Base-by-base conservation (phyloP, 1,139 yeast species). In the Neolecta irregularis region DNA sequence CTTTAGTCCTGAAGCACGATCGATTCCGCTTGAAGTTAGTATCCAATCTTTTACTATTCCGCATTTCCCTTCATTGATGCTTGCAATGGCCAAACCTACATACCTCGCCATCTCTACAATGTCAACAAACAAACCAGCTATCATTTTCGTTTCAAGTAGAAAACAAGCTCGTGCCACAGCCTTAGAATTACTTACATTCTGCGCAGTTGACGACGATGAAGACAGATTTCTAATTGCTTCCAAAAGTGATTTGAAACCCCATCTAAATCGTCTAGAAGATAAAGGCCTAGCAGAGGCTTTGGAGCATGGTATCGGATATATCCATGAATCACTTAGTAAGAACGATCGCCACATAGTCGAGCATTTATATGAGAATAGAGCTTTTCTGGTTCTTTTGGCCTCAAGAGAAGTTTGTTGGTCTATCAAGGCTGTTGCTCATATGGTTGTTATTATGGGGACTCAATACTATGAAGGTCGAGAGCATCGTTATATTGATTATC, bases 401-500 rank as follows among this genome's bases (percentile, higher is more conserved):
- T 60, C 83, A 0, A 65, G 64, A 35, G 81, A 74, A 1, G 62
- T 72, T 2, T 62, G 72, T 21, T 46, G 54, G 32, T 61, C 57
- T 44, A 16, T 48, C 45, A 57, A 67, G 11, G 83, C 85, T 0
- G 29, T 51, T 1, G 70, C 79, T 0, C 58, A 61, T 31, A 54
- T 62, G 35, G 77, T 78, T 2, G 54, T 77, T 16, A 61, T 85
- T 6, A 53, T 75, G 45, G 83, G 92, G 4, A 81, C 95, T 0
- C 75, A 71, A 44, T 63, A 58, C 21, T 77, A 63, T 48, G 92
- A 81, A 37, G 88, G 79, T 1, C 67, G 63, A 34, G 93, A 78
- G 44, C 78, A 73, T 46, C 58, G 85, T 20, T 69, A 66, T 44
- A 56, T 73, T 34, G 81, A 76, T 49, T 83, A 81, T 50, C 60